A percentile compares a stretch with the other conserved stretches of the same genome.
Conservation (phyloP, 345 rosid genomes). For the Sisymbrium irio region DNA sequence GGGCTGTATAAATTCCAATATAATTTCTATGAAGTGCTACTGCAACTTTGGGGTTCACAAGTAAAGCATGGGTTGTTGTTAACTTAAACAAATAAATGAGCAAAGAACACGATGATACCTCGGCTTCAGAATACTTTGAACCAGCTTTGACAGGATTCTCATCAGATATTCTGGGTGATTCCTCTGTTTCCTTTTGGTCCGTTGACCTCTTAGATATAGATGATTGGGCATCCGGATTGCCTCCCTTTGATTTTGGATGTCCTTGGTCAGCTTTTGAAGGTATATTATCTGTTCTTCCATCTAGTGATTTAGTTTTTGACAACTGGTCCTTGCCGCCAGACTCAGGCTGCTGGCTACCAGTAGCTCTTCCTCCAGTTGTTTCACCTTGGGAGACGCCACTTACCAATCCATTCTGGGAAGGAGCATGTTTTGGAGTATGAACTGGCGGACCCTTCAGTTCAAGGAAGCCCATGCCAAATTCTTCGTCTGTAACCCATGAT, state of each 20-base stretch:
- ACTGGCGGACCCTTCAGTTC: constrained; percentile 78
- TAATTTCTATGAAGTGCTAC: constrained; percentile 7
- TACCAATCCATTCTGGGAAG: constrained; percentile 53
- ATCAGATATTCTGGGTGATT: constrained; percentile 46
- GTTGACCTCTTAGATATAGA: constrained; percentile 35
- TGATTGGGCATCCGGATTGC: constrained; percentile 56
- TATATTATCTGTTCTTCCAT: constrained; percentile 65
- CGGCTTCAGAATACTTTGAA: constrained; percentile 55
- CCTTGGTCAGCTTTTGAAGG: constrained; percentile 62
- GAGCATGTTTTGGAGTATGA: constrained; percentile 51
- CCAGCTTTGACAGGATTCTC: constrained; percentile 49
- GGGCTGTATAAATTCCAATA: neutral
- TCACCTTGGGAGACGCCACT: constrained; percentile 54
- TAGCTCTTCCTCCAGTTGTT: constrained; percentile 46
- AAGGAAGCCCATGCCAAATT: constrained; percentile 98
- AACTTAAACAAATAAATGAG: neutral
- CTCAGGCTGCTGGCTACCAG: constrained; percentile 52
- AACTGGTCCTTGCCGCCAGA: constrained; percentile 64
- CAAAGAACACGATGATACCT: constrained; percentile 44
- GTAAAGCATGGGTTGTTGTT: neutral
- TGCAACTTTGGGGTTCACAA: neutral
- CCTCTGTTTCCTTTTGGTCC: constrained; percentile 62
- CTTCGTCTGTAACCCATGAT: constrained; percentile 98
- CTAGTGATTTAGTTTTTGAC: constrained; percentile 56
- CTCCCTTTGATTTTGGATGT: constrained; percentile 55